Evolutionary conservation across 176 grass and related monocot species (phyloP), one percentile per base, ranked within the genome.

Genomic region (Ananas comosus): DNA sequence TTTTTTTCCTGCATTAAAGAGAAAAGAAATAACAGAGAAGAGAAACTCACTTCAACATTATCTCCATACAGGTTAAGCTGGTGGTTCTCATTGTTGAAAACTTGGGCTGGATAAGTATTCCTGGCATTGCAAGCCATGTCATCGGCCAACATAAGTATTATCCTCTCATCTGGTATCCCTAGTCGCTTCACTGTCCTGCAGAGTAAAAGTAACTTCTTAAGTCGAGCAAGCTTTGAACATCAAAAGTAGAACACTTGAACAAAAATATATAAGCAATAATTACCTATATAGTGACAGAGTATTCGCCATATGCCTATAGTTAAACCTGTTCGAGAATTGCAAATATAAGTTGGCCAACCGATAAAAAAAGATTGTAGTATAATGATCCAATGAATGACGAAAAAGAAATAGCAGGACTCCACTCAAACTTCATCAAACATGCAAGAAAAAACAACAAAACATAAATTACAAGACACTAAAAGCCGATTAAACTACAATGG

Each of bases 11-110:
- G 33, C 33, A 42, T 42, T 42, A 25, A 74, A 63, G 12, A 66
- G 10, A 42, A 8, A 63, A 48, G 16, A 69, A 24, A 72, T 63
- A 48, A 33, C 70, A 56, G 21, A 69, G n/a, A 21, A 51, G 57
- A 69, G 49, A 64, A 27, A 85, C 72, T 86, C 12, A 99, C 94
- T 86, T 99, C 94, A 50, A 99, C 90, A 63, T 93, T 99, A 71
- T 99, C 85, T 17, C 87, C 94, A 58, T 99, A 99, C 12, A 99
- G 71, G 78, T 99, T 99, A 64, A 99, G 78, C 77, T 93, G 90
- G 72, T 99, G 94, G 78, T 99, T 99, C 78, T 91, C 94, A 78
- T 99, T 93, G 72, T 99, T 99, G 74, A 99, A 99, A 70, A 99
- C 94, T 80, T 93, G 94, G 28, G 94, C 94, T 81, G 94, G 94